Percentiles rank a stretch among this genome's conserved stretches.
phyloP scores from a whole-genome alignment of 2,329 filamentous ascomycete genomes.

The Teratosphaeria pseudoeucalypti region DNA sequence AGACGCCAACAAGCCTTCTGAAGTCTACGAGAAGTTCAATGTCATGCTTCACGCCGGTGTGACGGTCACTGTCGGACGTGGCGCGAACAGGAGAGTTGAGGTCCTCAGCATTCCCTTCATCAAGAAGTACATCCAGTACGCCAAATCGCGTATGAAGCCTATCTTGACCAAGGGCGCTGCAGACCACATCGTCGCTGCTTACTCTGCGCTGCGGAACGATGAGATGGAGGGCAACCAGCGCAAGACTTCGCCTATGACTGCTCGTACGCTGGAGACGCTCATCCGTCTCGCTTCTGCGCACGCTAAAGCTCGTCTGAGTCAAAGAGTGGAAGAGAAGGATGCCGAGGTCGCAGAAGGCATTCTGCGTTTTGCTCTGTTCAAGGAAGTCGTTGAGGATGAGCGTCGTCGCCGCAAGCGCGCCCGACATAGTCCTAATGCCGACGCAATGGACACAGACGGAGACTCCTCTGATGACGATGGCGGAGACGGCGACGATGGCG shows the following conservation, averaged over 20 bases:
- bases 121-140: conserved; percentile 99
- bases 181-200: conserved; percentile 82
- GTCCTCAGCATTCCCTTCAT: conserved; percentile 95
- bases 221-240: conserved; percentile 91
- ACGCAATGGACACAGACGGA: conserved; percentile 45
- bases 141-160: conserved; percentile 83
- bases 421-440: conserved; percentile 48
- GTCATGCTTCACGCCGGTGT: conserved; percentile 91
- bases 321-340: conserved; percentile 79
- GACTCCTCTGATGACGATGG: conserved; percentile 48
- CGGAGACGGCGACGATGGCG: conserved; percentile 40
- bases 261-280: conserved; percentile 93
- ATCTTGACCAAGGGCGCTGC: conserved; percentile 82
- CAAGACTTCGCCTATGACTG: conserved; percentile 88
- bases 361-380: conserved; percentile 89
- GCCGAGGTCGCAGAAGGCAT: conserved; percentile 81
- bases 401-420: conserved; percentile 76
- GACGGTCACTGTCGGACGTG: conserved; percentile 62
- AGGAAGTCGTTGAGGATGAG: conserved; percentile 73
- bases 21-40: conserved; percentile 94
- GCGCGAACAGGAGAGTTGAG: conserved; percentile 66
- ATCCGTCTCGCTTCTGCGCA: conserved; percentile 95
- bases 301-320: conserved; percentile 82
- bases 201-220: conserved; percentile 87
- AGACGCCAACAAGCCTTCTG: conserved; percentile 64